Evolutionary conservation across 768 basidiomycete species (phyloP), one percentile per base, ranked within the genome.

Genomic region (Boletus rubescentipes): DNA sequence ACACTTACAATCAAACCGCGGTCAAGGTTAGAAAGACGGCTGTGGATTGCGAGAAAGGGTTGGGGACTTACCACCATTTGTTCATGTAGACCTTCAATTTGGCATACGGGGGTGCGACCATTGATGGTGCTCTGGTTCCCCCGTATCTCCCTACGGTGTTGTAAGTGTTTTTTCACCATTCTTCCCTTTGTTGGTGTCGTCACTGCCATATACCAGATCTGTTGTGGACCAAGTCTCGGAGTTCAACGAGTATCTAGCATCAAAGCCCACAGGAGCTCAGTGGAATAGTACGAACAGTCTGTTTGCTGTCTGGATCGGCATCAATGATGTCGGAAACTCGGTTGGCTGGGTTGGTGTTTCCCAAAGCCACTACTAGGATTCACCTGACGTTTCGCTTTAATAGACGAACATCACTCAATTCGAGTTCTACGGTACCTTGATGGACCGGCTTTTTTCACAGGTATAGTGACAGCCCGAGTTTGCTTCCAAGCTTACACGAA

Each of bases 291-390:
- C 63, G 4, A 81, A 87, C 61, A 63, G 84, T 48, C 60, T 88
- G 43, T 87, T 89, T 67, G 80, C 80, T 0, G 67, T 87, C n/a
- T 88, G 78, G 77, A 86, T 89, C 52, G 86, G 87, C 1, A 83
- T 88, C 58, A 88, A 88, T 60, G 86, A 87, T 60, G 77, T 87
- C 31, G 53, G 60, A 29, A 54, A 26, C 36, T 62, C 52, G 9
- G 30, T 7, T 10, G 26, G 47, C 43, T 64, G 56, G 68, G 68
- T 66, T 30, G 10, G 54, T 45, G 4, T 50, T 61, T 53, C 20
- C 1, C 31, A 5, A 21, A 9, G 10, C 10, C 10, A 23, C 6
- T 8, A 1, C 1, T 10, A 11, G 42, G 20, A 18, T n/a, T 1
- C 18, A 14, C 21, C 12, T 48, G 37, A 59, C 30, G 14, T 18